Evolutionary conservation across 371 early-diverging fungal genomes (phyloP).

Genomic region (Mucor indicus): DNA sequence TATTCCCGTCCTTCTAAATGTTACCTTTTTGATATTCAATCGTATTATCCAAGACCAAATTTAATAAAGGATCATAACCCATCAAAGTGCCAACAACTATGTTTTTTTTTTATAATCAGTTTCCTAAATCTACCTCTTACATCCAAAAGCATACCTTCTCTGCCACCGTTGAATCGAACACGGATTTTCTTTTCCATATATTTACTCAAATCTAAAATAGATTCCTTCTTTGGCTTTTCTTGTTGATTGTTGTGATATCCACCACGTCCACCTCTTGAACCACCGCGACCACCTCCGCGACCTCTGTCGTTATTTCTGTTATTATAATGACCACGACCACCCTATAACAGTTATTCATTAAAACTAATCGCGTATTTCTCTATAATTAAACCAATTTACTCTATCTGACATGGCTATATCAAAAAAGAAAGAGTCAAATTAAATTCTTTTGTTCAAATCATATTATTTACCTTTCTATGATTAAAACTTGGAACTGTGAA

Average conservation of each 20-base stretch:
- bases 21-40: conserved; percentile 78
- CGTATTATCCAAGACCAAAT: conserved; percentile 92
- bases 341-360: too few relatives aligned
- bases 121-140: neutral
- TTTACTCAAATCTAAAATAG: conserved; percentile 88
- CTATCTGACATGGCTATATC: too few relatives aligned
- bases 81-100: conserved; percentile 87
- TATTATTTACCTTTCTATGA: too few relatives aligned
- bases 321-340: conserved; percentile 25
- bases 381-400: too few relatives aligned
- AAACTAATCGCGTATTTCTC: too few relatives aligned
- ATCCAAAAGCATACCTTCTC: conserved; percentile 92
- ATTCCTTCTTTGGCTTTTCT: conserved; percentile 77
- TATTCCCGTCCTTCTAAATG: neutral
- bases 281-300: conserved; percentile 56
- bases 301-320: conserved; percentile 46
- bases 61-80: conserved; percentile 91
- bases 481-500: too few relatives aligned
- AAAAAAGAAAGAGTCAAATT: too few relatives aligned
- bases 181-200: conserved; percentile 89
- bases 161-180: conserved; percentile 92
- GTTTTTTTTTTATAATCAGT: neutral
- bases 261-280: conserved; percentile 48
- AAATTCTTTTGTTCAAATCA: too few relatives aligned
- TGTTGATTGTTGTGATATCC: conserved; percentile 40